These are phyloP conservation scores for Neurospora terricola DNA, from an alignment of 495 filamentous ascomycete genomes.

Conservation along the genomic window DNA sequence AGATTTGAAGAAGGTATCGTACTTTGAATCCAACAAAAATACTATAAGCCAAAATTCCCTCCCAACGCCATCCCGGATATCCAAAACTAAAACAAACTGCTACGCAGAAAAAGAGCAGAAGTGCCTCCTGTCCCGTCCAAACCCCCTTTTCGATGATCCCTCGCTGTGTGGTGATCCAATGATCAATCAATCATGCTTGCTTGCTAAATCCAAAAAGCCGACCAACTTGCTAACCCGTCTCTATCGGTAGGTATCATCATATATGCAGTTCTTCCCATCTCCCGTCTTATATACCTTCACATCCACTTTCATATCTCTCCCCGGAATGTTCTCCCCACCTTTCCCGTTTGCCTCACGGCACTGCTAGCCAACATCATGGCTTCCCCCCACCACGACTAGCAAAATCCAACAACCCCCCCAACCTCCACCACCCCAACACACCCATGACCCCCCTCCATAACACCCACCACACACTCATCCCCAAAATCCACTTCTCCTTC, in stretches of 20 bases:
- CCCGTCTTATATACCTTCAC: background rate
- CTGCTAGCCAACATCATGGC: conserved; percentile 1
- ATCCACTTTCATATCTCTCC: too few species aligned
- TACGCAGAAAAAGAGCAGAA: background rate
- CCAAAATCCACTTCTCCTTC: conserved; percentile 8
- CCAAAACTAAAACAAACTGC: background rate
- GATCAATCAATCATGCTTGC: background rate
- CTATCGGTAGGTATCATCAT: background rate
- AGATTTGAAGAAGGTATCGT: background rate
- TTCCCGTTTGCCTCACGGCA: too few species aligned
- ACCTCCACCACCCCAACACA: conserved; percentile 37
- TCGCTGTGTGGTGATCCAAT: background rate
- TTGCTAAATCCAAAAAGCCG: background rate
- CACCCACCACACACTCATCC: conserved; percentile 34
- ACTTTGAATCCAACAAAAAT: background rate
- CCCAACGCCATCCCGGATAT: background rate
- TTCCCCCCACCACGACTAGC: background rate
- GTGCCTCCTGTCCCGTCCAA: background rate
- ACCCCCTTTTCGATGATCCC: background rate
- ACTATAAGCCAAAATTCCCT: background rate
- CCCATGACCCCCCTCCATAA: conserved; percentile 26
- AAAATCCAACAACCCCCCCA: conserved; percentile 15
- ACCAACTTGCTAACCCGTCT: background rate
- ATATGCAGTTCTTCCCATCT: background rate
- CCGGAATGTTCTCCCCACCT: too few species aligned